Conservation (phyloP, 306 rosid genomes). For the Prunus mume region DNA sequence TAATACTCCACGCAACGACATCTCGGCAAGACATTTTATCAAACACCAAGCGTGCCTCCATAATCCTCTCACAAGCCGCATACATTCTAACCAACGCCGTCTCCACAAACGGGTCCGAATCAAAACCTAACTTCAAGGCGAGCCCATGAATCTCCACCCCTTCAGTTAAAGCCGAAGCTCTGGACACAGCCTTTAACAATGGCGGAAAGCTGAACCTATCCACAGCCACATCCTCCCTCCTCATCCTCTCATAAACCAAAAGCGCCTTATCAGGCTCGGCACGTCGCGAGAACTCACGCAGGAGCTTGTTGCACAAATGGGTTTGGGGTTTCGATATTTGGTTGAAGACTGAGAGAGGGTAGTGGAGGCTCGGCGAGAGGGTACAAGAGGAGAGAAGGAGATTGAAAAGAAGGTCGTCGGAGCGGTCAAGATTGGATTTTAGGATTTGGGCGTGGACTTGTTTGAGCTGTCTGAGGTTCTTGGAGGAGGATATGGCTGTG, state of each 20-base stretch:
- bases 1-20: slow-evolving; percentile 74
- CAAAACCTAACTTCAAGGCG: slow-evolving; percentile 57
- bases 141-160: slow-evolving; percentile 82
- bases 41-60: slow-evolving; percentile 70
- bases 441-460: slow-evolving; percentile 76
- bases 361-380: slow-evolving; percentile 47
- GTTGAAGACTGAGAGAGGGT: slow-evolving; percentile 62
- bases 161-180: slow-evolving; percentile 35
- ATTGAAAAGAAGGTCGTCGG: slow-evolving; percentile 39
- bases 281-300: slow-evolving; percentile 61
- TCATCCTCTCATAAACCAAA: slow-evolving; percentile 49
- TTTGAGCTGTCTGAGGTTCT: slow-evolving; percentile 46
- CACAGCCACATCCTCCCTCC: slow-evolving; percentile 39
- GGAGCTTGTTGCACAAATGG: slow-evolving; percentile 58
- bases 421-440: slow-evolving; percentile 32
- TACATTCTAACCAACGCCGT: slow-evolving; percentile 71
- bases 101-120: slow-evolving; percentile 67
- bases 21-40: slow-evolving; percentile 77
- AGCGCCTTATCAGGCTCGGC: slow-evolving; percentile 48
- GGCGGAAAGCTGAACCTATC: slow-evolving; percentile 78
- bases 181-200: slow-evolving; percentile 57
- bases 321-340: slow-evolving; percentile 43
- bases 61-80: slow-evolving; percentile 49
- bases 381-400: slow-evolving; percentile 45
- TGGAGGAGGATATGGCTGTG: slow-evolving; percentile 43